Evolutionary conservation across 352 stramenopile species (phyloP).

Genomic region (Sclerospora graminicola): DNA sequence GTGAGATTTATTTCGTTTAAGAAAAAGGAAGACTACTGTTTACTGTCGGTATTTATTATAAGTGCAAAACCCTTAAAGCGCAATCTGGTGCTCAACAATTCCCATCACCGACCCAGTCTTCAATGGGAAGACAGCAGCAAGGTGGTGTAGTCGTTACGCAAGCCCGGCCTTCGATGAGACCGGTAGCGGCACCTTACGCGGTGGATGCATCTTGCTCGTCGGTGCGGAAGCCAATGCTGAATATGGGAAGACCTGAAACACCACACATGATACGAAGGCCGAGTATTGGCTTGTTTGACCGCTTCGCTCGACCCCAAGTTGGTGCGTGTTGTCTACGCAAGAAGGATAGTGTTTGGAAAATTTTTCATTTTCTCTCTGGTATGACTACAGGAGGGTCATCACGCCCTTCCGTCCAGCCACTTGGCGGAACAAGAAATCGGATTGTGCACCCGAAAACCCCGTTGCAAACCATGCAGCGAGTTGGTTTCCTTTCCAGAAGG

Average conservation of each 20-base stretch:
- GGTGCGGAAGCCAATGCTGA: conserved; percentile 22
- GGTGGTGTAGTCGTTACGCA: conserved; percentile 17
- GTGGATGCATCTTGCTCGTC: conserved; percentile 9
- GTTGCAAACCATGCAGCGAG: conserved; percentile 47
- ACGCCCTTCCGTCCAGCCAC: conserved; percentile 28
- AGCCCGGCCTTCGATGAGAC: conserved; percentile 29
- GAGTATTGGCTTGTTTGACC: conserved; percentile 45
- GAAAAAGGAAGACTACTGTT: no score
- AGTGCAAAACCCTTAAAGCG: conserved; percentile 67
- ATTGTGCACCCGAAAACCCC: conserved; percentile 66
- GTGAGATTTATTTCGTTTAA: conserved; percentile 11
- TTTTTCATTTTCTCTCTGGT: conserved; percentile 1
- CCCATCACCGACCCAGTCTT: conserved; percentile 44
- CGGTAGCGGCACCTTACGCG: conserved; percentile 23
- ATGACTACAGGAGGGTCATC: conserved; percentile 8
- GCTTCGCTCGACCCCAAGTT: conserved; percentile 52
- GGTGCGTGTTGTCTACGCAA: conserved; percentile 12
- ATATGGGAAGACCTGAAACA: conserved; percentile 28
- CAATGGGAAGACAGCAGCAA: conserved; percentile 17
- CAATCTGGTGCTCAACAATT: conserved; percentile 41
- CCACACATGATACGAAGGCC: conserved; percentile 41
- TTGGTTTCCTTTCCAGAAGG: conserved; percentile 52
- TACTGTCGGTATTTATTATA: conserved; percentile 2
- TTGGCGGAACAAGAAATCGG: conserved; percentile 31
- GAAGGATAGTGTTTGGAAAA: neutral